A percentile compares a stretch with the other conserved stretches of the same genome.
Evolutionary conservation across 306 rosid species (phyloP).

Genomic region (Macrotyloma uniflorum): DNA sequence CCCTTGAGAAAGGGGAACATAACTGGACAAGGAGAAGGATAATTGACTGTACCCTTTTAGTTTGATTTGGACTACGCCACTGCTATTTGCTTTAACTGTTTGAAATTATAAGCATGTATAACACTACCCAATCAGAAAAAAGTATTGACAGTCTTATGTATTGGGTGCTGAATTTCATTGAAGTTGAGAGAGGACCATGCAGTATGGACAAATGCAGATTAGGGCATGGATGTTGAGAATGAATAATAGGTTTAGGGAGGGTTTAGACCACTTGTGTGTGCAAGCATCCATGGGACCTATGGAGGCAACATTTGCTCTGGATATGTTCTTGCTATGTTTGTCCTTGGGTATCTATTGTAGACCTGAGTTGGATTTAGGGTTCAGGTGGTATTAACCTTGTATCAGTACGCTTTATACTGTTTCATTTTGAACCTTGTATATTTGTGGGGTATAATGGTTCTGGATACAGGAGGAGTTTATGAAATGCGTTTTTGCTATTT

Average conservation of each 20-base stretch:
- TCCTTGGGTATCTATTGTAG: background rate
- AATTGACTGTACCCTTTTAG: background rate
- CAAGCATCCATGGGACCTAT: background rate
- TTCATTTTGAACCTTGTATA: slow-evolving; percentile 4
- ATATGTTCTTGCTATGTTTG: background rate
- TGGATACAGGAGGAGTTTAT: background rate
- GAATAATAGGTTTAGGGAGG: background rate
- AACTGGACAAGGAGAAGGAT: too few relatives aligned
- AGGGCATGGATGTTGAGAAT: background rate
- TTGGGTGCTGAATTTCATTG: background rate
- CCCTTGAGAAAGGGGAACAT: background rate
- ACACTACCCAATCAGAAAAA: background rate
- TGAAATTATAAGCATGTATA: too few relatives aligned
- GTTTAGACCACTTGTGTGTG: background rate
- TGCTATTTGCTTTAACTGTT: too few relatives aligned
- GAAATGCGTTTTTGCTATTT: background rate
- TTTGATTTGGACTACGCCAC: too few relatives aligned
- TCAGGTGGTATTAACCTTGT: background rate
- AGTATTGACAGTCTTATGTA: background rate
- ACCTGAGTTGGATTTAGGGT: background rate
- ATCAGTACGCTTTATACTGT: background rate
- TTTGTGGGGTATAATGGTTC: background rate
- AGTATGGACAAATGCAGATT: background rate
- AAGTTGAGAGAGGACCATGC: background rate
- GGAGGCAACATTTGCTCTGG: background rate